Percentiles rank a stretch among this genome's conserved stretches.
Conservation (phyloP, 2,329 filamentous ascomycete genomes). For the Sordariomycetes sp. region DNA sequence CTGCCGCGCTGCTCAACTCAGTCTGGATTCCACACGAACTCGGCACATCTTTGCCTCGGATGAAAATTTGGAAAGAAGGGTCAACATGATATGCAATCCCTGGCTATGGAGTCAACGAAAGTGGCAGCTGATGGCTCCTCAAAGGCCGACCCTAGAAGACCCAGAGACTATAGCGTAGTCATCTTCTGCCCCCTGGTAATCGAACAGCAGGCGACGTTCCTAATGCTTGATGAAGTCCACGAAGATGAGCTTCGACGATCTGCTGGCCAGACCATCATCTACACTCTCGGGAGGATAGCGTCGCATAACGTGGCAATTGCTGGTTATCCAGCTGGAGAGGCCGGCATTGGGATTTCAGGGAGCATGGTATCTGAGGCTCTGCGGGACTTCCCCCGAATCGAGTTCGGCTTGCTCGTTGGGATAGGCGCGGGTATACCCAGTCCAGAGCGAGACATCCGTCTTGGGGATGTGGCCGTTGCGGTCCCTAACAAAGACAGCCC, state of each 20-base stretch:
- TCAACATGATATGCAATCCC: no score
- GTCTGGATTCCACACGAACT: no score
- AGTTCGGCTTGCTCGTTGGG: not conserved
- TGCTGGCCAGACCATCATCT: not conserved
- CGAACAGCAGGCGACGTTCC: not conserved
- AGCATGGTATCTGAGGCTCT: not conserved
- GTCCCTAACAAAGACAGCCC: not conserved
- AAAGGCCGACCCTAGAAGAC: not conserved
- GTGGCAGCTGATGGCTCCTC: no score
- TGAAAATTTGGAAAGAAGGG: no score
- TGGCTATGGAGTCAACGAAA: no score
- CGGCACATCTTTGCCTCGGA: no score
- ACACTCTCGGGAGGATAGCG: not conserved
- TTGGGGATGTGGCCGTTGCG: constrained; percentile 14
- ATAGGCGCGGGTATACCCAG: constrained; percentile 22
- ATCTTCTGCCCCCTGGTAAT: not conserved
- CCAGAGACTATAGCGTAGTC: not conserved
- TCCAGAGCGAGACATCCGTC: constrained; percentile 20
- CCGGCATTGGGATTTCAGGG: not conserved
- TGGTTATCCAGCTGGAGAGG: not conserved
- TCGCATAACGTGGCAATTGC: not conserved
- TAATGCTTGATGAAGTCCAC: not conserved
- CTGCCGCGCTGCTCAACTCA: no score
- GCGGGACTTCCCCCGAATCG: not conserved
- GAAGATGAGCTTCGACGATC: not conserved